Percentiles rank a stretch among this genome's conserved stretches.
Conservation (phyloP, 306 rosid genomes). For the Cicer bijugum region DNA sequence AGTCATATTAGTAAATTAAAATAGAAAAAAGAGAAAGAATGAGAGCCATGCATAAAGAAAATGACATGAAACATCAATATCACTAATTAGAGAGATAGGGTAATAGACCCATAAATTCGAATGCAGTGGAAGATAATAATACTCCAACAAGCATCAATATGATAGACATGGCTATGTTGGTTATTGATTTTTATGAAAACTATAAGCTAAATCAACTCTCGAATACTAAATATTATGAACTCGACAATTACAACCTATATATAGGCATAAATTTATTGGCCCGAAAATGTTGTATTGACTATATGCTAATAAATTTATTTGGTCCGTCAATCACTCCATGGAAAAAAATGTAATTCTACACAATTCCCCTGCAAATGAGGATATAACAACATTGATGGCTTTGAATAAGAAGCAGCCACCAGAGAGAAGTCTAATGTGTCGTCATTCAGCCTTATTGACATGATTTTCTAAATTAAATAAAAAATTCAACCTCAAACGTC, state of each 20-base stretch:
- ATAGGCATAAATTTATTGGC: not conserved
- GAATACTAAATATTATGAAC: not conserved
- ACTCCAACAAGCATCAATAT: conserved; percentile 40
- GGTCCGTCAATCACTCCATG: conserved; percentile 47
- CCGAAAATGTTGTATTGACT: not conserved
- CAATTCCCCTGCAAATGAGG: not conserved
- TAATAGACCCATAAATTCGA: conserved; percentile 21
- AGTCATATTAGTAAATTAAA: no score
- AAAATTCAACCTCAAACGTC: conserved; percentile 24
- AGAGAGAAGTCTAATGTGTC: conserved; percentile 20
- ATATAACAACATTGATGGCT: conserved; percentile 11
- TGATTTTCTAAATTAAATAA: not conserved
- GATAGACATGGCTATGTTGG: conserved; percentile 34
- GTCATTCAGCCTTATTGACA: conserved; percentile 10
- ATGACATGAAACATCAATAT: not conserved
- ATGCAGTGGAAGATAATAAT: conserved; percentile 16
- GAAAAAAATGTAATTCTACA: not conserved
- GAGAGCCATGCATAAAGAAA: not conserved
- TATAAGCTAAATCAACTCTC: not conserved
- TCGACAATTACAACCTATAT: conserved; percentile 4
- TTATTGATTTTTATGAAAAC: not conserved
- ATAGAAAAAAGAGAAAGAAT: no score
- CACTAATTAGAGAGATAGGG: not conserved
- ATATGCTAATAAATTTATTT: conserved; percentile 4
- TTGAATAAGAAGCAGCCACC: not conserved